These are phyloP conservation scores for Marasmius sp. DNA, from an alignment of 1,284 basidiomycete species.

Conservation along the genomic window DNA sequence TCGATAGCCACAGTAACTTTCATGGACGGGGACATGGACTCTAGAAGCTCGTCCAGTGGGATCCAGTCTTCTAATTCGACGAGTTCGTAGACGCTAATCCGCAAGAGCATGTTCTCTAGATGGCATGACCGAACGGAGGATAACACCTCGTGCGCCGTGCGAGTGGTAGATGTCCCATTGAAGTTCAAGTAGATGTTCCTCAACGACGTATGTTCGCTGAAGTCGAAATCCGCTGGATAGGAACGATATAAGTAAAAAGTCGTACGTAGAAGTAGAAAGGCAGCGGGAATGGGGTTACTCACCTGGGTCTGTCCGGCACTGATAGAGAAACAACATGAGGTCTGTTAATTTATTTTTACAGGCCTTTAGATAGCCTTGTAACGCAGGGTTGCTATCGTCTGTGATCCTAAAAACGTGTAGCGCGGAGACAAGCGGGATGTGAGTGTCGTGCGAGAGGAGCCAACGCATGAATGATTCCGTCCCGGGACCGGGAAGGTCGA, in stretches of 20 bases:
- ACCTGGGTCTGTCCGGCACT: slow-evolving; percentile 3
- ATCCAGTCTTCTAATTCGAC: slow-evolving; percentile 4
- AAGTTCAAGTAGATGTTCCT: slow-evolving; percentile 2
- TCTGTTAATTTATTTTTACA: slow-evolving; percentile 3
- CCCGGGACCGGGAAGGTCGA: slow-evolving; percentile 6
- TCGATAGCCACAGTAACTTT: background rate
- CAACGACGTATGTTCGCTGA: slow-evolving; percentile 1
- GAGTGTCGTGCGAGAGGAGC: background rate
- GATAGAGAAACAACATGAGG: slow-evolving; percentile 9
- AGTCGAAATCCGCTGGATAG: slow-evolving; percentile 5
- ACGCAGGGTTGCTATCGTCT: background rate
- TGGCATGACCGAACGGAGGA: background rate
- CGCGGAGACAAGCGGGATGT: background rate
- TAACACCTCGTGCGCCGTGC: background rate
- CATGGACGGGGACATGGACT: background rate
- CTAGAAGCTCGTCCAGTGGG: background rate
- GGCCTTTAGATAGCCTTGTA: slow-evolving; percentile 3
- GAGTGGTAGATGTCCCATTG: slow-evolving; percentile 2
- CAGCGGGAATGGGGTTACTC: background rate
- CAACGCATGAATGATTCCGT: slow-evolving; percentile 2
- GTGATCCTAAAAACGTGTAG: slow-evolving; percentile 8
- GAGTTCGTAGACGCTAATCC: slow-evolving; percentile 3
- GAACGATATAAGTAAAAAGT: background rate
- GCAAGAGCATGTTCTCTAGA: slow-evolving; percentile 1
- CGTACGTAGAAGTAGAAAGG: background rate